phyloP scores from a whole-genome alignment of 148 eudicot species.

The Spergularia marina region DNA sequence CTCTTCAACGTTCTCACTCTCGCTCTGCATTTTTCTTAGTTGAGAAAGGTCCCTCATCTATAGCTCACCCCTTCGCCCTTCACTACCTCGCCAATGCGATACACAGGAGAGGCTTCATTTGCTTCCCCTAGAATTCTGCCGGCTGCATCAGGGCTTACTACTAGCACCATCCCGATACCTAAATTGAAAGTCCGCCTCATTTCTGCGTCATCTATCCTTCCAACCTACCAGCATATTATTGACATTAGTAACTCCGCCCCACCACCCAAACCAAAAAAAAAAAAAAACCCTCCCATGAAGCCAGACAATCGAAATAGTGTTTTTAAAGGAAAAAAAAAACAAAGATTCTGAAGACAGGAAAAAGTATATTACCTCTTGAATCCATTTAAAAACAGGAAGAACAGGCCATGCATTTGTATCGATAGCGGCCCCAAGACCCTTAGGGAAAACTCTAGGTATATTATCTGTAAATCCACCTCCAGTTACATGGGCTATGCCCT shows the following conservation, averaged over 20 bases:
- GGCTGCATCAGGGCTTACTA: constrained; percentile 70
- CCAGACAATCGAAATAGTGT: too few relatives aligned
- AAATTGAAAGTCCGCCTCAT: constrained; percentile 91
- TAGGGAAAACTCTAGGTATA: constrained; percentile 83
- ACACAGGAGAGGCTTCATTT: constrained; percentile 34
- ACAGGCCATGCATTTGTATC: constrained; percentile 63
- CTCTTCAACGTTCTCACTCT: neutral
- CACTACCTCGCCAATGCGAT: constrained; percentile 75
- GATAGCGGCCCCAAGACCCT: constrained; percentile 87
- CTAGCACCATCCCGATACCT: constrained; percentile 94
- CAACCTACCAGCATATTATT: constrained; percentile 43
- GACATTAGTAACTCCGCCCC: neutral
- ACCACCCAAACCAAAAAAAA: too few relatives aligned
- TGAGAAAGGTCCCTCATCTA: constrained; percentile 7
- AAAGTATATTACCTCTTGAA: constrained; percentile 61
- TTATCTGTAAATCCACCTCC: constrained; percentile 98
- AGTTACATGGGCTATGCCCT: constrained; percentile 94
- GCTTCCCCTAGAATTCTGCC: constrained; percentile 48
- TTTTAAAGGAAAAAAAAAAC: neutral
- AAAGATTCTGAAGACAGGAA: neutral
- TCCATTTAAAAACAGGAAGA: constrained; percentile 94
- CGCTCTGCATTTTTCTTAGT: neutral
- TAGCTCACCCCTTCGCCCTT: constrained; percentile 68
- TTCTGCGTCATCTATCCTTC: constrained; percentile 71
- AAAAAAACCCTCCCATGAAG: neutral